Percentiles rank a stretch among this genome's conserved stretches.
Conservation (phyloP, 768 basidiomycete genomes). For the Lactarius indigo region DNA sequence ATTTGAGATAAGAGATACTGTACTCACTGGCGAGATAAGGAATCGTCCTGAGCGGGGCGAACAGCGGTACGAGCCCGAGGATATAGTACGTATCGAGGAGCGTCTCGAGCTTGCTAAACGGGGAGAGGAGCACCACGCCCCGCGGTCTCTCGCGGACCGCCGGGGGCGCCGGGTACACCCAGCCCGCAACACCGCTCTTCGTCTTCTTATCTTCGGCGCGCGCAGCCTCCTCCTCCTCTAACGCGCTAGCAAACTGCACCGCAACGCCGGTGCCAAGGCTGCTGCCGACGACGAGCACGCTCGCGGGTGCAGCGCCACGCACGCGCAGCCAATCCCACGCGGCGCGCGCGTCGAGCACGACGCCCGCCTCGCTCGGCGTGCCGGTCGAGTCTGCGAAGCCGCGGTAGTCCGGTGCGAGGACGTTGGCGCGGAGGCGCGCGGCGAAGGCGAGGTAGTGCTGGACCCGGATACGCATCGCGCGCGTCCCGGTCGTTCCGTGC, state of each 20-base stretch:
- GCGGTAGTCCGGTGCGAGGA: slow-evolving; percentile 87
- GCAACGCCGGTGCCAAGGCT: slow-evolving; percentile 86
- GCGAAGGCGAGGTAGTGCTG: slow-evolving; percentile 63
- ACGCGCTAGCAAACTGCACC: slow-evolving; percentile 39
- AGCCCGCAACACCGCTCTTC: neutral
- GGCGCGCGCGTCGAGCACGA: slow-evolving; percentile 67
- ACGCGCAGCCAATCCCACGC: slow-evolving; percentile 76
- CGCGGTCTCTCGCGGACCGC: slow-evolving; percentile 34
- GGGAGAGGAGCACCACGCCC: slow-evolving; percentile 41
- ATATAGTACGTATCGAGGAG: slow-evolving; percentile 68
- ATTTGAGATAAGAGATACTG: slow-evolving; percentile 31
- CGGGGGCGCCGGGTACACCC: neutral
- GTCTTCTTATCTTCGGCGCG: neutral
- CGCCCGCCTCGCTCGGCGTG: slow-evolving; percentile 68
- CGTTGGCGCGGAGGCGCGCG: slow-evolving; percentile 64
- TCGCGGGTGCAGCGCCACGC: slow-evolving; percentile 53
- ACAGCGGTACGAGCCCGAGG: slow-evolving; percentile 62
- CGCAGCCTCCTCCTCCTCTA: slow-evolving; percentile 33
- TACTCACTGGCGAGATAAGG: slow-evolving; percentile 61
- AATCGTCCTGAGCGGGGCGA: slow-evolving; percentile 64
- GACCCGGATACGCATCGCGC: slow-evolving; percentile 66
- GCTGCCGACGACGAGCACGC: slow-evolving; percentile 78
- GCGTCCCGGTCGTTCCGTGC: slow-evolving; percentile 86
- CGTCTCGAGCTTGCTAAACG: slow-evolving; percentile 38
- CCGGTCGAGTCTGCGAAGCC: slow-evolving; percentile 89